phyloP scores from a whole-genome alignment of 2,329 filamentous ascomycete genomes.

The Ophiocordyceps unilateralis region DNA sequence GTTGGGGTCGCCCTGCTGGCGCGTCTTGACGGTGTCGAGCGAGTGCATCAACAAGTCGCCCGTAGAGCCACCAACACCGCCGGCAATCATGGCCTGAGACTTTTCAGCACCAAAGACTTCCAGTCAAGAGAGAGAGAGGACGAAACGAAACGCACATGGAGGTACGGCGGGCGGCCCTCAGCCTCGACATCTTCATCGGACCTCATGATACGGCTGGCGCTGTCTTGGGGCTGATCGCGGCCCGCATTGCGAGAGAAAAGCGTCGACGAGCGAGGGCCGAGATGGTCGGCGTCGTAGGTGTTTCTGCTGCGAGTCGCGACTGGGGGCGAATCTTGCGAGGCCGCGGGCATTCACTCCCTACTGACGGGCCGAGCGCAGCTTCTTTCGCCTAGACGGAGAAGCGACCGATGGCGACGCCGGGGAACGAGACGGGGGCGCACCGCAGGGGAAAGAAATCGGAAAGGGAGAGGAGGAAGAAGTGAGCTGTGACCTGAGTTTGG shows the following conservation, averaged over 20 bases:
- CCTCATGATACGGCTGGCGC: slow-evolving; percentile 16
- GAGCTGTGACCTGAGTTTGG: too few relatives aligned
- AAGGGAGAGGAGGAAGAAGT: too few relatives aligned
- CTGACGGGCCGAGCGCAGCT: too few relatives aligned
- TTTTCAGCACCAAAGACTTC: background rate
- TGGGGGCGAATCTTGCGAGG: too few relatives aligned
- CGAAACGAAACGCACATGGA: slow-evolving; percentile 17
- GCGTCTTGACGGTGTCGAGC: slow-evolving; percentile 93
- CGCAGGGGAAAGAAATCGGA: too few relatives aligned
- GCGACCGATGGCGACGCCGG: too few relatives aligned
- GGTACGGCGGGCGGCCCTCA: slow-evolving; percentile 25
- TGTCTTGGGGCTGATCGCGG: slow-evolving; percentile 9
- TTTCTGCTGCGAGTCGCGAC: too few relatives aligned
- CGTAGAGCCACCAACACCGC: slow-evolving; percentile 78
- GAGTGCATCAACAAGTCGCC: slow-evolving; percentile 99
- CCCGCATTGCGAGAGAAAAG: slow-evolving; percentile 15
- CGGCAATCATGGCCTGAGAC: slow-evolving; percentile 80
- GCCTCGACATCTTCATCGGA: slow-evolving; percentile 18
- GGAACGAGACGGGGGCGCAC: too few relatives aligned
- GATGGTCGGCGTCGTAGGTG: background rate
- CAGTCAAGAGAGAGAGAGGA: background rate
- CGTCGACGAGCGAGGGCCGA: background rate
- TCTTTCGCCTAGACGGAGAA: too few relatives aligned
- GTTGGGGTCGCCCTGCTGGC: slow-evolving; percentile 90
- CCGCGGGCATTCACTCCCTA: too few relatives aligned